Percentiles rank a stretch among this genome's conserved stretches.
Conservation (phyloP, 2,329 filamentous ascomycete genomes). For the Hypoxylon sp. region DNA sequence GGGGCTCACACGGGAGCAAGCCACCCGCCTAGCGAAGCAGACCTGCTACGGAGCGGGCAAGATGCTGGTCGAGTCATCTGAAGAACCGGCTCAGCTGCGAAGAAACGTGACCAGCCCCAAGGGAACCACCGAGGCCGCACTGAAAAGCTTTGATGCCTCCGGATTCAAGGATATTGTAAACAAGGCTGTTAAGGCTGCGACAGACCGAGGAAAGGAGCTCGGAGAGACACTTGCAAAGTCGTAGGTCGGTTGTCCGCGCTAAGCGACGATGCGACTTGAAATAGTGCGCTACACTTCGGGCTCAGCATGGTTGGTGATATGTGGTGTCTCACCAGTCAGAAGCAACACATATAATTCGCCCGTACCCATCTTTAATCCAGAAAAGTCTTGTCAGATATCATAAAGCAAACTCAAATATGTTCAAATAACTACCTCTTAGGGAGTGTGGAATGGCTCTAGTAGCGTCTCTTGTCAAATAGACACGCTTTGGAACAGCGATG, state of each 20-base stretch:
- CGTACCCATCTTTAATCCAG: background rate
- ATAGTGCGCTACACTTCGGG: background rate
- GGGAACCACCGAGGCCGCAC: constrained; percentile 65
- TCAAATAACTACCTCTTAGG: background rate
- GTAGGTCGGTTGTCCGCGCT: background rate
- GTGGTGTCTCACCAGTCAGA: background rate
- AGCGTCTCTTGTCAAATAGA: too few relatives aligned
- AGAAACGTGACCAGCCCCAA: constrained; percentile 68
- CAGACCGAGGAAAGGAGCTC: constrained; percentile 60
- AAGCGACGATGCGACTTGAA: background rate
- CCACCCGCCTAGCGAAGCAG: constrained; percentile 65
- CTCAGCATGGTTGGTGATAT: background rate
- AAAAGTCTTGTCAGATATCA: background rate
- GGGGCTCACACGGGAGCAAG: constrained; percentile 64
- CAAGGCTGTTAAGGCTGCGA: constrained; percentile 63
- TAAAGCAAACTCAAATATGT: background rate
- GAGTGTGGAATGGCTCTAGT: background rate
- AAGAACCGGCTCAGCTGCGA: constrained; percentile 63
- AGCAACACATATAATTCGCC: background rate
- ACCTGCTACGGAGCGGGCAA: constrained; percentile 66
- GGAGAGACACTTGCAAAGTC: constrained; percentile 56
- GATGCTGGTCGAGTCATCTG: constrained; percentile 64
- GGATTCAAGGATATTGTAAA: constrained; percentile 61
- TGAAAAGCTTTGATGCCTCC: constrained; percentile 63
- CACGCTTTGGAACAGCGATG: background rate